These are phyloP conservation scores for Ganoderma multipileum DNA, from an alignment of 1,284 basidiomycete genomes.

Conservation along the genomic window DNA sequence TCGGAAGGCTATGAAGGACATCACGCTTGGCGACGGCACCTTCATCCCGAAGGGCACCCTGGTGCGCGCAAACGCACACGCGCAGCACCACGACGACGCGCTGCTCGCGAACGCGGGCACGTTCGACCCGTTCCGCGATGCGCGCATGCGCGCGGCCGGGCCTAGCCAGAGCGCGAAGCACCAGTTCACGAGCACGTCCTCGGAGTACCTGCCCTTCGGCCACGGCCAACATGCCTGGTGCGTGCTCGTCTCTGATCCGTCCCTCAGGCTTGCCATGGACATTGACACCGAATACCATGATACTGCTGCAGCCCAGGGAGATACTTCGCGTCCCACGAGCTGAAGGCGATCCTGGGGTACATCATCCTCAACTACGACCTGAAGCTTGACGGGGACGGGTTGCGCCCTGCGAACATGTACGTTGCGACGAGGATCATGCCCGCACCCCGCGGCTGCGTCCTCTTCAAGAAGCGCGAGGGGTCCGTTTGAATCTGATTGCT, in stretches of 20 bases:
- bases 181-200: slow-evolving; percentile 33
- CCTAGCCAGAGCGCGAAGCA: slow-evolving; percentile 30
- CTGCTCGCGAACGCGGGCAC: slow-evolving; percentile 23
- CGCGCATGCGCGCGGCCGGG: slow-evolving; percentile 39
- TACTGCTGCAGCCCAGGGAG: slow-evolving; percentile 47
- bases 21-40: slow-evolving; percentile 51
- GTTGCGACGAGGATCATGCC: background rate
- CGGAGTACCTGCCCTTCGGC: slow-evolving; percentile 37
- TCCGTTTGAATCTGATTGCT: background rate
- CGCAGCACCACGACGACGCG: slow-evolving; percentile 23
- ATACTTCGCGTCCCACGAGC: slow-evolving; percentile 53
- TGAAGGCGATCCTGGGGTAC: slow-evolving; percentile 42
- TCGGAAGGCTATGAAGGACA: slow-evolving; percentile 45
- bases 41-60: slow-evolving; percentile 44
- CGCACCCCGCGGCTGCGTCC: background rate
- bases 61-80: slow-evolving; percentile 1
- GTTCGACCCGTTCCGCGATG: slow-evolving; percentile 55
- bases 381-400: background rate
- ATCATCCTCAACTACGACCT: background rate
- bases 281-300: too few species aligned
- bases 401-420: background rate
- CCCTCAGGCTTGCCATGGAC: too few species aligned
- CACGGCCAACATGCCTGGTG: slow-evolving; percentile 22
- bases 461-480: background rate
- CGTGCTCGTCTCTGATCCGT: background rate